Evolutionary conservation across 1,139 yeast genomes (phyloP).

Genomic region (Suhomyces choctaworum): DNA sequence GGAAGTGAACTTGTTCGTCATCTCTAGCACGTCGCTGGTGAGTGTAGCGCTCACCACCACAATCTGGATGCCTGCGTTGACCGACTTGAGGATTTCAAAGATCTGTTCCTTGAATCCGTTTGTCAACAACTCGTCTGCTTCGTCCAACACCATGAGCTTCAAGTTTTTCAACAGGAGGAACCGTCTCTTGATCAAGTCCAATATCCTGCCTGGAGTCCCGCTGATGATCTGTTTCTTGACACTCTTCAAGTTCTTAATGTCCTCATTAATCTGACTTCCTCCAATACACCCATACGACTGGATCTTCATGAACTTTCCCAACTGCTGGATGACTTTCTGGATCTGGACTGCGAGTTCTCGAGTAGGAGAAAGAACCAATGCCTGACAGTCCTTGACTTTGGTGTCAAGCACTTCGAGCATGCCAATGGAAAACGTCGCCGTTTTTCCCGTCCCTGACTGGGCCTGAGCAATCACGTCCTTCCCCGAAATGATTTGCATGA

Average conservation of each 20-base stretch:
- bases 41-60: slow-evolving; percentile 94
- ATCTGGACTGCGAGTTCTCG: slow-evolving; percentile 92
- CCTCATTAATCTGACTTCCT: slow-evolving; percentile 83
- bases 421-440: slow-evolving; percentile 94
- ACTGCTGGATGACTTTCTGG: slow-evolving; percentile 75
- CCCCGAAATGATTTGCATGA: slow-evolving; percentile 86
- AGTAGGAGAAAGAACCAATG: slow-evolving; percentile 90
- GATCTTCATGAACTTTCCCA: slow-evolving; percentile 85
- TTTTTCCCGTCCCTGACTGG: slow-evolving; percentile 97
- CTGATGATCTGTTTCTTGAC: slow-evolving; percentile 90
- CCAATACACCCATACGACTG: slow-evolving; percentile 92
- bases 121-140: slow-evolving; percentile 89
- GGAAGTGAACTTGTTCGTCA: slow-evolving; percentile 84
- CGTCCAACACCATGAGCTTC: slow-evolving; percentile 85
- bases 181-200: slow-evolving; percentile 83
- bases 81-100: slow-evolving; percentile 77
- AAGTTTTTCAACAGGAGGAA: slow-evolving; percentile 65
- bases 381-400: slow-evolving; percentile 69
- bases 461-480: slow-evolving; percentile 96
- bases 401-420: slow-evolving; percentile 80
- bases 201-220: slow-evolving; percentile 95
- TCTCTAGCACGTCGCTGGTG: slow-evolving; percentile 79
- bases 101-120: slow-evolving; percentile 94
- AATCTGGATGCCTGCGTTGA: slow-evolving; percentile 84
- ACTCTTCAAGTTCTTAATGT: slow-evolving; percentile 59